phyloP scores from a whole-genome alignment of 176 grass and related monocot species.

The Guadua angustifolia region DNA sequence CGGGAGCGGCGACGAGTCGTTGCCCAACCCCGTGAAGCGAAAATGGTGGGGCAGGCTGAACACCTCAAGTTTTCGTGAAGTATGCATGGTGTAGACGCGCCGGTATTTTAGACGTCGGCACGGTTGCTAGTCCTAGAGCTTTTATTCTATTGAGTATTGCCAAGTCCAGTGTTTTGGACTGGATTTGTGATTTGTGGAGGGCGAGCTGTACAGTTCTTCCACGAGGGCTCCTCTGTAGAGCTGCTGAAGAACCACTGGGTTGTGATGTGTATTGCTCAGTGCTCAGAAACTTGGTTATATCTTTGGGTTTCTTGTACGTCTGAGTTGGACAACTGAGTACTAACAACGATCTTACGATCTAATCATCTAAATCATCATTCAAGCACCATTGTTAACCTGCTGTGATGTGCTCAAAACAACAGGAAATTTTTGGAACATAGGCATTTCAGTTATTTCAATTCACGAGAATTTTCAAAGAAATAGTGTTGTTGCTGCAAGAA shows the following conservation, averaged over 20 bases:
- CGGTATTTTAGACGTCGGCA: conserved; percentile 38
- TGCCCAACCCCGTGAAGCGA: conserved; percentile 64
- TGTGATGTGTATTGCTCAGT: conserved; percentile 28
- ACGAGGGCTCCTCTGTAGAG: conserved; percentile 37
- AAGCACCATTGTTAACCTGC: too few species aligned
- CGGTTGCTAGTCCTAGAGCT: conserved; percentile 30
- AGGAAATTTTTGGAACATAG: too few species aligned
- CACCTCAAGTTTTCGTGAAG: conserved; percentile 71
- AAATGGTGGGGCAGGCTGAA: conserved; percentile 93
- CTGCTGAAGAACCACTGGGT: conserved; percentile 37
- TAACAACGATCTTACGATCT: too few species aligned
- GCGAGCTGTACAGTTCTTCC: conserved; percentile 59
- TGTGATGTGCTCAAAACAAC: too few species aligned
- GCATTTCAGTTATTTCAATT: too few species aligned
- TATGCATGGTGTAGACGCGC: conserved; percentile 27
- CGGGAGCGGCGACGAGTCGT: conserved; percentile 47
- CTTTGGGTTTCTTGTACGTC: not conserved
- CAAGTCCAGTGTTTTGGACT: conserved; percentile 50
- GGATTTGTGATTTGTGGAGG: conserved; percentile 56
- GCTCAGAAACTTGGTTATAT: too few species aligned
- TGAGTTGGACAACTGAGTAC: not conserved
- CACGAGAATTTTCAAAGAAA: too few species aligned
- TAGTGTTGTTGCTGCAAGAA: too few species aligned
- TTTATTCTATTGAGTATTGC: conserved; percentile 2
- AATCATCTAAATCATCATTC: too few species aligned